A percentile compares a stretch with the other conserved stretches of the same genome.
Conservation (phyloP, 495 filamentous ascomycete species). For the Terfezia claveryi region DNA sequence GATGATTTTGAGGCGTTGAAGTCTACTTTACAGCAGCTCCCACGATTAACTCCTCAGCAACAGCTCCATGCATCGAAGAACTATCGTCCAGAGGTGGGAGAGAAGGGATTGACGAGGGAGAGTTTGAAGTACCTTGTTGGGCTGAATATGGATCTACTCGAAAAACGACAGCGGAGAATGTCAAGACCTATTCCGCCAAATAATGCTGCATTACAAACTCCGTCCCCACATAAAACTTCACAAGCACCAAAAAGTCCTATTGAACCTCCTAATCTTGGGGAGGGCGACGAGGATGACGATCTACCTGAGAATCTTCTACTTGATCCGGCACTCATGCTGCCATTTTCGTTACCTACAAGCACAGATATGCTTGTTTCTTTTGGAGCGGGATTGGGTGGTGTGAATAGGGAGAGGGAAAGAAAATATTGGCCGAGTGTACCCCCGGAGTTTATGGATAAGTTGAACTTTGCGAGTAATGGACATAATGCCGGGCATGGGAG, state of each 20-base stretch:
- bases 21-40: constrained; percentile 68
- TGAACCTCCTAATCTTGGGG: constrained; percentile 16
- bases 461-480: constrained; percentile 38
- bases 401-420: constrained; percentile 73
- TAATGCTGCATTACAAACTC: background rate
- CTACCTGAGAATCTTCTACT: constrained; percentile 50
- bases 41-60: constrained; percentile 62
- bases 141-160: constrained; percentile 35
- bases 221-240: background rate
- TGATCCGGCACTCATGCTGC: constrained; percentile 78
- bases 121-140: constrained; percentile 68
- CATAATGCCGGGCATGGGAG: background rate
- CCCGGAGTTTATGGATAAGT: constrained; percentile 72
- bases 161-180: constrained; percentile 12
- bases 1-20: constrained; percentile 75
- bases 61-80: constrained; percentile 82
- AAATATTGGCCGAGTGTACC: constrained; percentile 96
- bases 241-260: constrained; percentile 2
- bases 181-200: constrained; percentile 3
- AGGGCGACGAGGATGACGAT: constrained; percentile 33
- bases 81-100: constrained; percentile 85
- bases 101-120: constrained; percentile 68
- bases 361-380: constrained; percentile 94
- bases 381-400: constrained; percentile 79
- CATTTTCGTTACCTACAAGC: constrained; percentile 81